Evolutionary conservation across 2,329 filamentous ascomycete species (phyloP), one percentile per base, ranked within the genome.

Genomic region (Cercospora sp.): DNA sequence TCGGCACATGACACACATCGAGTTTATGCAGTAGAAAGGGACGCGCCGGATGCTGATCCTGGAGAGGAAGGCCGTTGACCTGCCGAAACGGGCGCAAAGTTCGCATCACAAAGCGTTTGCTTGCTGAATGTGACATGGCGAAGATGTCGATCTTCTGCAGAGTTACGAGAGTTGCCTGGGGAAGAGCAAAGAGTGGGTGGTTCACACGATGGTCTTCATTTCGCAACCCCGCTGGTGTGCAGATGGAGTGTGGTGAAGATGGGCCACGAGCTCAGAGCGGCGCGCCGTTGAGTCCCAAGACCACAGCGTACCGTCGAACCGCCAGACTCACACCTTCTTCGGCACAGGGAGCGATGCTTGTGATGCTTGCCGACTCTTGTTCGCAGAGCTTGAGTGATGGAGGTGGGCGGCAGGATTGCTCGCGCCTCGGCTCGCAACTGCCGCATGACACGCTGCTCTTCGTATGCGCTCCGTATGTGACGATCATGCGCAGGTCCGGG

Each of bases 331-430:
- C 42, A 18, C 60, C 13, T 12, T n/a, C 18, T 40, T 13, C 16
- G 33, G 33, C 33, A 16, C 33, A 16, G 23, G 23, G 28, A 36
- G 13, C 36, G 12, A 33, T 45, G 42, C 42, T 63, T 63, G 60
- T 63, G 33, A 58, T 58, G 62, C 62, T 64, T 64, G 62, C 18
- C 6, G 16, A 7, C 30, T 57, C 51, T 64, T 58, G 30, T 53
- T 9, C n/a, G 23, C 30, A 64, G 62, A 58, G 51, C 48, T 64
- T 59, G 62, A 45, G 51, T 28, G 18, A 18, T 53, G 20, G 62
- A 64, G 62, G 18, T 20, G 28, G 62, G 31, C 51, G 62, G 28
- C 26, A 33, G 28, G 20, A 23, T 12, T 51, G 45, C 18, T 51
- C 10, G 20, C 48, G 48, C 20, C 48, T 53, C 48, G 20, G 20